Conservation (phyloP, 2,329 filamentous ascomycete species). For the Ascochyta rabiei region DNA sequence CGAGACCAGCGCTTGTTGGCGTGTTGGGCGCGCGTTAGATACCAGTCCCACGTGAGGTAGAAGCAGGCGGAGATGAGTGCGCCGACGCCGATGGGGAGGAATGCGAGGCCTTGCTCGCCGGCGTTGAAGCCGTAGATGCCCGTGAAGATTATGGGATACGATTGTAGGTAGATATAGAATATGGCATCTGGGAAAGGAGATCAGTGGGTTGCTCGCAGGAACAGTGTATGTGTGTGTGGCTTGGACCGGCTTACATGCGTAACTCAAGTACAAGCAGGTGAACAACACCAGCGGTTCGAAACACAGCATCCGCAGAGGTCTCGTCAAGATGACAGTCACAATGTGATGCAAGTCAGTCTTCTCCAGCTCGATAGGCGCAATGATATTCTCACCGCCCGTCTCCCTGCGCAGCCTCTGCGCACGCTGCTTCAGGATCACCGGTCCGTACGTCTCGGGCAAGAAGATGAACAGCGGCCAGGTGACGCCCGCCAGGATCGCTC, state of each 20-base stretch:
- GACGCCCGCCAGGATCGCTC: conserved; percentile 68
- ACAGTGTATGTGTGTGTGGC: conserved; percentile 3
- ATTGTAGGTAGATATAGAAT: conserved; percentile 77
- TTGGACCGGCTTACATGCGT: conserved; percentile 56
- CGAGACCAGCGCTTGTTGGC: conserved; percentile 61
- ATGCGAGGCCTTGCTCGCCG: conserved; percentile 69
- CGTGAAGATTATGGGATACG: conserved; percentile 70
- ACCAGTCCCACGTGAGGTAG: conserved; percentile 69
- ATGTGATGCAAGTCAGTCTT: conserved; percentile 63
- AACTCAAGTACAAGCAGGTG: conserved; percentile 71
- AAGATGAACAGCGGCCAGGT: conserved; percentile 66
- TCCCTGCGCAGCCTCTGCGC: conserved; percentile 64
- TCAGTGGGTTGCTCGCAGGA: neutral
- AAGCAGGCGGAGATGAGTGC: conserved; percentile 63
- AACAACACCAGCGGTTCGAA: conserved; percentile 76
- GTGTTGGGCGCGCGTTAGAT: conserved; percentile 60
- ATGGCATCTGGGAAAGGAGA: conserved; percentile 51
- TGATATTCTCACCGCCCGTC: conserved; percentile 59
- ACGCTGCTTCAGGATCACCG: conserved; percentile 55
- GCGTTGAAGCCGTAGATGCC: conserved; percentile 67
- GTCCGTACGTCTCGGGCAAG: conserved; percentile 61
- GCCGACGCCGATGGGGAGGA: conserved; percentile 71
- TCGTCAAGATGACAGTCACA: conserved; percentile 70
- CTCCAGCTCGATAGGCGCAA: conserved; percentile 69
- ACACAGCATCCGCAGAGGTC: conserved; percentile 75